phyloP scores from a whole-genome alignment of 2,329 filamentous ascomycete genomes.

The Colletotrichum simmondsii region DNA sequence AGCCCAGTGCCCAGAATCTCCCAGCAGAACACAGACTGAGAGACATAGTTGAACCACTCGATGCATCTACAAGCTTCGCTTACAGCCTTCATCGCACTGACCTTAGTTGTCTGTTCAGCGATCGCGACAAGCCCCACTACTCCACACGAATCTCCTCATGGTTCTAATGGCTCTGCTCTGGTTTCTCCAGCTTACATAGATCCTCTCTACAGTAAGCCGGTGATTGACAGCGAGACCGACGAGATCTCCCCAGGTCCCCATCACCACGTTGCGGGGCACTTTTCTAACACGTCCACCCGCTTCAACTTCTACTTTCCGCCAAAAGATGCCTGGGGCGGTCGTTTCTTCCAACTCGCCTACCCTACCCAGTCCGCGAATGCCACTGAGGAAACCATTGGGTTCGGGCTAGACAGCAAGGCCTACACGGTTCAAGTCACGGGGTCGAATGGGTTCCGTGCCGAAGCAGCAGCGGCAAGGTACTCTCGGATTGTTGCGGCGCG shows the following conservation, averaged over 20 bases:
- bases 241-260: constrained; percentile 27
- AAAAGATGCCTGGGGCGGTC: constrained; percentile 28
- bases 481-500: constrained; percentile 31
- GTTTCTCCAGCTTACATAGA: constrained; percentile 21
- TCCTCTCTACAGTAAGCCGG: constrained; percentile 9
- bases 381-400: constrained; percentile 25
- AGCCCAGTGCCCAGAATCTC: too few relatives aligned
- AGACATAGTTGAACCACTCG: too few relatives aligned
- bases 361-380: constrained; percentile 33
- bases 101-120: neutral
- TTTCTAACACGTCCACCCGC: constrained; percentile 33
- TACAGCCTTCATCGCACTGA: neutral
- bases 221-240: constrained; percentile 34
- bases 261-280: constrained; percentile 32
- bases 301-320: constrained; percentile 39
- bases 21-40: too few relatives aligned
- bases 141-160: neutral
- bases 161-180: neutral
- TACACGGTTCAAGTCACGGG: constrained; percentile 37
- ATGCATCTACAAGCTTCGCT: neutral
- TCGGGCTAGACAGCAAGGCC: constrained; percentile 35
- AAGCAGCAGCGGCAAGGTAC: constrained; percentile 38
- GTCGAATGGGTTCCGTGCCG: constrained; percentile 34
- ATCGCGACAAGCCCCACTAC: neutral
- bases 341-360: constrained; percentile 38